phyloP scores from a whole-genome alignment of 495 filamentous ascomycete species.

The Xylaria palmicola region DNA sequence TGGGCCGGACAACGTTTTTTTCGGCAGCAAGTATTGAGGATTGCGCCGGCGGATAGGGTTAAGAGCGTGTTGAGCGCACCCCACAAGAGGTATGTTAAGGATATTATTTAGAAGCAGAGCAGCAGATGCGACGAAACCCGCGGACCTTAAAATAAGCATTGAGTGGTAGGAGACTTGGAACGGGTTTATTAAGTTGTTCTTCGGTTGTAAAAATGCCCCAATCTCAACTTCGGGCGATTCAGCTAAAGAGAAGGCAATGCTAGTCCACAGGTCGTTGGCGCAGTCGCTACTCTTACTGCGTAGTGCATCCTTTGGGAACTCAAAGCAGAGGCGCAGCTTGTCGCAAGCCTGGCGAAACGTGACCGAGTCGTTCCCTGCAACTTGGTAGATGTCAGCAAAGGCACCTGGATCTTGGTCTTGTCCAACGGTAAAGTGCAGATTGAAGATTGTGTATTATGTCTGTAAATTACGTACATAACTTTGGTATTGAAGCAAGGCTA shows the following conservation, averaged over 20 bases:
- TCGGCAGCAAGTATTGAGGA: constrained; percentile 5
- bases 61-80: neutral
- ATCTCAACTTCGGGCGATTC: neutral
- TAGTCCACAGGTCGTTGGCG: neutral
- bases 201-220: neutral
- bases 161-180: neutral
- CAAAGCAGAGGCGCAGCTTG: neutral
- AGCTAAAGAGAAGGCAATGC: neutral
- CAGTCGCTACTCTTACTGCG: neutral
- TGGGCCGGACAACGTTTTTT: neutral
- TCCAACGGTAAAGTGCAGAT: no score
- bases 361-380: neutral
- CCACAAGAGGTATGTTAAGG: neutral
- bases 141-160: neutral
- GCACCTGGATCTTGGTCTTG: no score
- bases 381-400: neutral
- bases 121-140: neutral
- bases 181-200: neutral
- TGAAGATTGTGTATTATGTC: no score
- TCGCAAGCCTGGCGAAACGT: neutral
- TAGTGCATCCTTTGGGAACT: neutral
- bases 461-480: no score
- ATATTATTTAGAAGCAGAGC: neutral
- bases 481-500: no score
- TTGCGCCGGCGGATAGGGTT: constrained; percentile 3